Conservation (phyloP, 306 rosid species). For the Senna tora region DNA sequence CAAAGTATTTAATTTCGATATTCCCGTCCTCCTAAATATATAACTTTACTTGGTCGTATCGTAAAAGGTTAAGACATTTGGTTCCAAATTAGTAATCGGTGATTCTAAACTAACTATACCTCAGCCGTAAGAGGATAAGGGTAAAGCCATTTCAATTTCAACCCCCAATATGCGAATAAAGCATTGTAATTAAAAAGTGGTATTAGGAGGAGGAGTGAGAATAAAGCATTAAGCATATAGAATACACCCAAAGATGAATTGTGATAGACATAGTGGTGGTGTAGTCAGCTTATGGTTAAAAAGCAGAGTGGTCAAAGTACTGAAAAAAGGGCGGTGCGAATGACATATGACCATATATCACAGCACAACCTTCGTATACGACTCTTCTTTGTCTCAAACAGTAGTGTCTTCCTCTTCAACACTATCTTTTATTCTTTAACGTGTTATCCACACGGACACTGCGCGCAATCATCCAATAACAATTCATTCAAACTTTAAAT, state of each 20-base stretch:
- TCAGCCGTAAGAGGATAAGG: neutral
- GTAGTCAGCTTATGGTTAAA: neutral
- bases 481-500: conserved; percentile 26
- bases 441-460: conserved; percentile 33
- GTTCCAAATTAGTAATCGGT: neutral
- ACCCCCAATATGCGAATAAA: no score
- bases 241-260: no score
- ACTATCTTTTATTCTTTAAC: neutral
- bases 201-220: no score
- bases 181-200: no score
- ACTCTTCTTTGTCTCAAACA: conserved; percentile 43
- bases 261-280: no score
- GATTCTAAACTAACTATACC: neutral
- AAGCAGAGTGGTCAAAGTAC: conserved; percentile 22
- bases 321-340: conserved; percentile 44
- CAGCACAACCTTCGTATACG: conserved; percentile 46
- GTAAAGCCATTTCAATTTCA: conserved; percentile 4
- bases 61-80: neutral
- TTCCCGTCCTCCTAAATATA: neutral
- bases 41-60: neutral
- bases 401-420: conserved; percentile 3
- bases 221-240: no score
- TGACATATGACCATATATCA: conserved; percentile 9
- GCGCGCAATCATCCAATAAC: no score
- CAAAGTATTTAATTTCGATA: neutral